Conservation (phyloP, 2,329 filamentous ascomycete species). For the Penicillium sp. region DNA sequence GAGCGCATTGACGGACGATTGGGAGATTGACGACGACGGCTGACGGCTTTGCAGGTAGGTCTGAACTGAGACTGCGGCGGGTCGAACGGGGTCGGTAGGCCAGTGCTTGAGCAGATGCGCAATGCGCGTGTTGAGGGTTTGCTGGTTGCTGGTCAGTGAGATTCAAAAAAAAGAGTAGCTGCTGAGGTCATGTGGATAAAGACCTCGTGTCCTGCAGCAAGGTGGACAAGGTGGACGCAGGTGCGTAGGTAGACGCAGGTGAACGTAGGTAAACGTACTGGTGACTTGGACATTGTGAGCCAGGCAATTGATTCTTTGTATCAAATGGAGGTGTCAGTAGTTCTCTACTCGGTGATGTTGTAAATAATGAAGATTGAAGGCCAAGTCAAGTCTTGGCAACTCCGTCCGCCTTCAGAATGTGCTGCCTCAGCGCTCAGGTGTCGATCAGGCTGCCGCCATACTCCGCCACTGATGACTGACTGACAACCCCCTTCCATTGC, state of each 20-base stretch:
- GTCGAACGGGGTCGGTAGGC: constrained; percentile 43
- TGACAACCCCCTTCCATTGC: constrained; percentile 11
- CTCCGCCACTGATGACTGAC: constrained; percentile 7
- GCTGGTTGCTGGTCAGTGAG: constrained; percentile 11
- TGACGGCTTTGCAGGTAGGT: constrained; percentile 35
- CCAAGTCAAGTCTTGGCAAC: neutral
- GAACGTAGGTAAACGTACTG: constrained; percentile 23
- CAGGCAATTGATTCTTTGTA: neutral
- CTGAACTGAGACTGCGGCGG: constrained; percentile 43
- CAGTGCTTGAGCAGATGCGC: constrained; percentile 41
- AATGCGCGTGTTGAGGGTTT: constrained; percentile 30
- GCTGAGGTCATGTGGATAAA: neutral
- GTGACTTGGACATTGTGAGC: constrained; percentile 26
- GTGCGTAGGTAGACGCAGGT: too few species aligned
- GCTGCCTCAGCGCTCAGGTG: constrained; percentile 6
- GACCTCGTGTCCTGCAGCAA: neutral
- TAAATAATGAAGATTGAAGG: too few species aligned
- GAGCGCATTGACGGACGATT: constrained; percentile 53
- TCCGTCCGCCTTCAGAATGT: neutral
- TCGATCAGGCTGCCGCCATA: constrained; percentile 4
- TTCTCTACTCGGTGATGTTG: too few species aligned
- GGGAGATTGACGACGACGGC: constrained; percentile 23
- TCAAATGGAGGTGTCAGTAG: too few species aligned
- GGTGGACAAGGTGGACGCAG: too few species aligned
- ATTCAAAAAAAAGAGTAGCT: neutral